Percentiles rank a stretch among this genome's conserved stretches.
phyloP scores from a whole-genome alignment of 2,329 filamentous ascomycete species.

The Fusarium begoniae region DNA sequence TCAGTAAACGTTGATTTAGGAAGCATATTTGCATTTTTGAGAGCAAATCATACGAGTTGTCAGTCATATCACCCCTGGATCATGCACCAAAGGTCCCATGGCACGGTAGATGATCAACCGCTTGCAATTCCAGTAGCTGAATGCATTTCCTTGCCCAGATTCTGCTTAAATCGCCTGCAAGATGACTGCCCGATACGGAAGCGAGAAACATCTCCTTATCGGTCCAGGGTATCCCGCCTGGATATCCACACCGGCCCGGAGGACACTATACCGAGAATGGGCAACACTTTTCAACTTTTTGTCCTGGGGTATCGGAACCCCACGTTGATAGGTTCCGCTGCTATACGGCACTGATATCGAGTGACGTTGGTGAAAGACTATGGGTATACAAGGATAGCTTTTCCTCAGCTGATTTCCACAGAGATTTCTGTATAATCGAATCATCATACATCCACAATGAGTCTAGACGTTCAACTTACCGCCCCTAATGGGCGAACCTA shows the following conservation, averaged over 20 bases:
- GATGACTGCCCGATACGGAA: constrained; percentile 22
- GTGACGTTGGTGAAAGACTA: background rate
- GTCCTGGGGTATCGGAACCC: background rate
- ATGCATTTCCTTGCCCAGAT: background rate
- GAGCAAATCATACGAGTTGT: constrained; percentile 3
- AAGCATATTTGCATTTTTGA: background rate
- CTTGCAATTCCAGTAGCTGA: too few relatives aligned
- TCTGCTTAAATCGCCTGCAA: constrained; percentile 6
- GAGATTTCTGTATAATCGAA: background rate
- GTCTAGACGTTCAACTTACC: constrained; percentile 42
- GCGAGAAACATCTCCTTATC: background rate
- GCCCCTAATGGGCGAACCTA: constrained; percentile 72
- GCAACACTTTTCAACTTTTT: constrained; percentile 9
- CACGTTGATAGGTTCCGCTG: background rate
- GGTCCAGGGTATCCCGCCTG: background rate
- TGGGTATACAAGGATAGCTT: constrained; percentile 16
- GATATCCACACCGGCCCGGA: constrained; percentile 8
- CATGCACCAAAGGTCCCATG: background rate
- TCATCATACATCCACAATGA: constrained; percentile 23
- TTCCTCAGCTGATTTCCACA: constrained; percentile 8
- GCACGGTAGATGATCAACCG: background rate
- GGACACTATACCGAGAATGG: constrained; percentile 3
- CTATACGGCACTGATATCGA: background rate
- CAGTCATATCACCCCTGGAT: background rate
- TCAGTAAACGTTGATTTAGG: background rate